These are phyloP conservation scores for Penicillium parvum DNA, from an alignment of 495 filamentous ascomycete species.

Conservation along the genomic window DNA sequence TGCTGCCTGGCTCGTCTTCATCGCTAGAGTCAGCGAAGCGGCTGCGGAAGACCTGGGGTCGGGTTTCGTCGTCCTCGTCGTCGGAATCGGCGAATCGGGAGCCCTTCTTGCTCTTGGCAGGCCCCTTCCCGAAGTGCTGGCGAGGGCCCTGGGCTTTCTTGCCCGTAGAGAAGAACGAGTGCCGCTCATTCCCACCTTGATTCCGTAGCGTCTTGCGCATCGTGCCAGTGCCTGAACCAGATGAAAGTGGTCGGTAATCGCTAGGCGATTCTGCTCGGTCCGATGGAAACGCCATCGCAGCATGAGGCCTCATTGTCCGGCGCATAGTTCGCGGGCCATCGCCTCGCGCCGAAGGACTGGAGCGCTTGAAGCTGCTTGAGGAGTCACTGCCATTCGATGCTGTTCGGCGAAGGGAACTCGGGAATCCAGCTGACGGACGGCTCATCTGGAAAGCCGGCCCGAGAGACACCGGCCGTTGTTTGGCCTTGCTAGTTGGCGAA, in stretches of 20 bases:
- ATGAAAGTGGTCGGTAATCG: constrained; percentile 30
- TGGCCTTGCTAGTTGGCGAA: constrained; percentile 5
- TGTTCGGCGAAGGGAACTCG: constrained; percentile 22
- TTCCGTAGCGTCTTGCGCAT: constrained; percentile 51
- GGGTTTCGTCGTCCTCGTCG: constrained; percentile 56
- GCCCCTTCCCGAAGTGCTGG: constrained; percentile 26
- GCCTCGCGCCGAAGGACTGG: constrained; percentile 31
- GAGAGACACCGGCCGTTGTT: constrained; percentile 26
- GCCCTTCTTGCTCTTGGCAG: constrained; percentile 10
- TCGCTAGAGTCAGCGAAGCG: constrained; percentile 83
- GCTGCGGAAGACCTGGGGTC: constrained; percentile 50
- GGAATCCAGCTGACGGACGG: constrained; percentile 1
- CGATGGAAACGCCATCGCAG: constrained; percentile 25
- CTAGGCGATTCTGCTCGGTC: constrained; percentile 27
- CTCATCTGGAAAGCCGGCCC: constrained; percentile 20
- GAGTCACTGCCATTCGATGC: constrained; percentile 55
- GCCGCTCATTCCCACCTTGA: constrained; percentile 32
- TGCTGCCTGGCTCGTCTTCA: constrained; percentile 49
- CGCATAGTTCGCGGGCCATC: constrained; percentile 48
- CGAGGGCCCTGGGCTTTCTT: constrained; percentile 37
- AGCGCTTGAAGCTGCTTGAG: constrained; percentile 58
- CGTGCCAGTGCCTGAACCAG: constrained; percentile 28
- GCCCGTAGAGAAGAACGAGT: constrained; percentile 46
- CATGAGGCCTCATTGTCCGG: constrained; percentile 52
- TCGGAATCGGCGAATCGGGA: constrained; percentile 66